Evolutionary conservation across 1,284 basidiomycete species (phyloP), one percentile per base, ranked within the genome.

Genomic region (Dichomitus squalens): DNA sequence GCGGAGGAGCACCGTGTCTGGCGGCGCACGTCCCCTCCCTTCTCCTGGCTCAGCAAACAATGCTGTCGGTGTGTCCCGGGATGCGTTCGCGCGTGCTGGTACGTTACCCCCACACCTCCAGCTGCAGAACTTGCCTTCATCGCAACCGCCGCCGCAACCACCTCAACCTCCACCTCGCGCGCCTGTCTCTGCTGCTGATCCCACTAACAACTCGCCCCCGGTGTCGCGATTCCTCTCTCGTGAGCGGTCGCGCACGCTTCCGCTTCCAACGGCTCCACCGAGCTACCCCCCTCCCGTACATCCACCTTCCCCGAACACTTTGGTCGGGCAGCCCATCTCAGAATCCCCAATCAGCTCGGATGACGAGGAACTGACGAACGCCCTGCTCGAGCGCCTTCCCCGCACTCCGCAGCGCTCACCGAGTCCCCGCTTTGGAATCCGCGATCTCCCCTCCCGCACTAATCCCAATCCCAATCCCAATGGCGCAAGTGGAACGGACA

Each of bases 341-440:
- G 51, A 60, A 40, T 61, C 66, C 1, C 63, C 64, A 16, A 46
- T 41, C 3, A 64, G 57, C 35, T 69, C 68, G 7, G 69, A 70
- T 36, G 68, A 68, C 31, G 70, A 72, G n/a, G 69, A 70, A 48
- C 46, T 70, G 38, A 64, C 65, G 14, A 64, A 68, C 25, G 60
- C 66, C 11, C 36, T 70, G 25, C 63, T 70, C 2, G 58, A 64
- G 48, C 61, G 65, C 0, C 66, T 57, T 46, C 57, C 60, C 5
- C 53, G 59, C n/a, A 16, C 35, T 4, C 11, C 35, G 31, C 31
- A 33, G 12, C 31, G 31, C 41, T 59, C 68, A 2, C 68, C 68
- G 16, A 73, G 71, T 40, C 73, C 73, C 6, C 60, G 66, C 39
- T 70, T 66, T 51, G 70, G 66, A 4, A 67, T 66, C 7, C 63